phyloP scores from a whole-genome alignment of 225 moss, liverwort and hornwort genomes.

The Bryum argenteum region DNA sequence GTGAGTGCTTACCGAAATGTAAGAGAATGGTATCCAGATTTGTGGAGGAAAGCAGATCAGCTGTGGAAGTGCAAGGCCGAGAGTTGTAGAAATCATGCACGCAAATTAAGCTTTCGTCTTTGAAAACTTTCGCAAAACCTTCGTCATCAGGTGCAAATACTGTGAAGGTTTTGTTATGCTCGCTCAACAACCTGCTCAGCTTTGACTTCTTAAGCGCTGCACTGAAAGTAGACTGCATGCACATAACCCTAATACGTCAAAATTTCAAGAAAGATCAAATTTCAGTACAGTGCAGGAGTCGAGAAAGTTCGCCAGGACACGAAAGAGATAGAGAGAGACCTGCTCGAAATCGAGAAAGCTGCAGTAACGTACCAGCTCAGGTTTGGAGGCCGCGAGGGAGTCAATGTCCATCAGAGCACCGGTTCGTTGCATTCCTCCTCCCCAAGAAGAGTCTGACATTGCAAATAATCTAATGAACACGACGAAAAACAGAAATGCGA shows the following conservation, averaged over 20 bases:
- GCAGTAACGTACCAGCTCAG: conserved; percentile 35
- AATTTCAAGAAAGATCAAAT: not conserved
- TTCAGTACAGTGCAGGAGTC: not conserved
- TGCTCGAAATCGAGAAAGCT: not conserved
- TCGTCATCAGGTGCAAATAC: conserved; percentile 39
- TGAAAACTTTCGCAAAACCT: conserved; percentile 28
- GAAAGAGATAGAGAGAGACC: not conserved
- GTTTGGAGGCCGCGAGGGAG: conserved; percentile 23
- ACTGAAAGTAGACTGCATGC: conserved; percentile 33
- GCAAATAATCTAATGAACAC: conserved; percentile 12
- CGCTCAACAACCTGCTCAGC: conserved; percentile 11
- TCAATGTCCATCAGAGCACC: not conserved
- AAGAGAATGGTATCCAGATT: conserved; percentile 29
- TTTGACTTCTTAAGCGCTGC: conserved; percentile 19
- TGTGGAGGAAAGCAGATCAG: conserved; percentile 32
- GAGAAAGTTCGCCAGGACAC: conserved; percentile 8
- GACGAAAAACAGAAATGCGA: conserved; percentile 2
- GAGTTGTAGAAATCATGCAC: conserved; percentile 30
- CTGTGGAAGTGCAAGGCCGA: conserved; percentile 26
- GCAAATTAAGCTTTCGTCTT: conserved; percentile 33
- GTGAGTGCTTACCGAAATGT: conserved; percentile 14
- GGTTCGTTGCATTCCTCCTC: not conserved
- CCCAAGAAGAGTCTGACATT: not conserved
- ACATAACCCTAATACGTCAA: not conserved
- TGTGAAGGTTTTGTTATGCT: conserved; percentile 21